Evolutionary conservation across 1,139 yeast genomes (phyloP).

Genomic region (Scheffersomyces lignicola): DNA sequence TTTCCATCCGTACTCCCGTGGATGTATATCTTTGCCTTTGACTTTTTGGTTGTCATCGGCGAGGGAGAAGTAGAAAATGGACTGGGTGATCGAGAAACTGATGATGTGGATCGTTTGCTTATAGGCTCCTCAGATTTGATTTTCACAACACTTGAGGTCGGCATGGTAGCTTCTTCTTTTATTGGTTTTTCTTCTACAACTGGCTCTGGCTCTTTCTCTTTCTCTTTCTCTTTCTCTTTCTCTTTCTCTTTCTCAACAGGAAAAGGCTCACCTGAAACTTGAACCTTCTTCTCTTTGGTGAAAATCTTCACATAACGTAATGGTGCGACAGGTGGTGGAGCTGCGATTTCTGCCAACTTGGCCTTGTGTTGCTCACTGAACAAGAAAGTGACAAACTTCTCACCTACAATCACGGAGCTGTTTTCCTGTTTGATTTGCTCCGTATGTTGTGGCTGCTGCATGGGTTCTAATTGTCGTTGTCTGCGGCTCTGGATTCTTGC

Average conservation of each 20-base stretch:
- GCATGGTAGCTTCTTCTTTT: too few relatives aligned
- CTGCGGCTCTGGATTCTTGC: too few relatives aligned
- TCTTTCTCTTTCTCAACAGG: too few relatives aligned
- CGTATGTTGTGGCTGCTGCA: too few relatives aligned
- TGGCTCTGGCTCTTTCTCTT: background rate
- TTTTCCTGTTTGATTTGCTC: background rate
- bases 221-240: too few relatives aligned
- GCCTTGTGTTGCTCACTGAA: background rate
- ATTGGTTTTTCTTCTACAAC: slow-evolving; percentile 2
- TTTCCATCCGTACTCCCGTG: slow-evolving; percentile 1
- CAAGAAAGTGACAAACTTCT: background rate
- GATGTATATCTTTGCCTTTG: slow-evolving; percentile 13
- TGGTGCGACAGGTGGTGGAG: slow-evolving; percentile 7
- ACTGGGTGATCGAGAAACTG: slow-evolving; percentile 21
- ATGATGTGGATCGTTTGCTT: slow-evolving; percentile 9
- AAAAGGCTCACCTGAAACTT: slow-evolving; percentile 14
- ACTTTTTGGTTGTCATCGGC: slow-evolving; percentile 12
- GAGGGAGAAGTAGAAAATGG: slow-evolving; percentile 21
- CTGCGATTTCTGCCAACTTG: slow-evolving; percentile 1
- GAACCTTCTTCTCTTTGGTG: slow-evolving; percentile 20
- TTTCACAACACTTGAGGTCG: too few relatives aligned
- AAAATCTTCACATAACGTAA: slow-evolving; percentile 29
- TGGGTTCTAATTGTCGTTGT: too few relatives aligned
- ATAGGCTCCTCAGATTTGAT: background rate
- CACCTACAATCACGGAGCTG: background rate